Base-by-base conservation (phyloP, 352 stramenopile genomes). In the Phytopythium montanum region DNA sequence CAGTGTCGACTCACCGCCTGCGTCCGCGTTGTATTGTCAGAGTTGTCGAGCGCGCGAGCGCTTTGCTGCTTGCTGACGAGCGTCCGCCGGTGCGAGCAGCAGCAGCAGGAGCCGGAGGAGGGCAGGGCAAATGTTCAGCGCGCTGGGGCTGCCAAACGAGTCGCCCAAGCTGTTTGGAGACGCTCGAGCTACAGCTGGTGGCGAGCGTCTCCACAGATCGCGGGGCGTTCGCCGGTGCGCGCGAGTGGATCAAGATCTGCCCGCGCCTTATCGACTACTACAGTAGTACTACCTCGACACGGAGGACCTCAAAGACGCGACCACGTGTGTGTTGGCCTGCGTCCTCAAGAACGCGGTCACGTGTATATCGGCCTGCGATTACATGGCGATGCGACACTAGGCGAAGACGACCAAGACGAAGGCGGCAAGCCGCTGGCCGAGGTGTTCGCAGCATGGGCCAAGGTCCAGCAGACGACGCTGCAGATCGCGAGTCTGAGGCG, bases 191-290 rank as follows among this genome's bases (percentile, higher is more conserved):
- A 28, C 82, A 92, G 48, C 46, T 92, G 29, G 48, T 64, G 38
- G 38, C 57, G 26, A 61, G 60, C 50, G 54, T 60, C 26, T 13
- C 59, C 42, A 33, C n/a, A n/a, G 58, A 51, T 2, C 42, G 29
- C 16, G 54, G 59, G 16, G 13, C 42, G 7, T 66, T 76, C 53
- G 62, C 66, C 14, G 72, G 56, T 7, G 69, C 70, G 6, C 51
- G 69, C 44, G 79, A 89, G 28, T 90, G 81, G 81, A 64, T 83
- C 25, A 73, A 71, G 33, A 90, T 88, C 60, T 70, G 60, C 0
- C 42, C 88, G 25, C 70, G 73, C 18, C 67, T 90, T 16, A 76
- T 86, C 6, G 76, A 88, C 31, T 90, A 79, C 52, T 88, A 85
- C 49, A 58, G 86, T 1, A 88, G 28, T 90, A 79, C 52, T 88